These are phyloP conservation scores for Ceratocystis huliohia DNA, from an alignment of 2,329 filamentous ascomycete species.

Conservation along the genomic window DNA sequence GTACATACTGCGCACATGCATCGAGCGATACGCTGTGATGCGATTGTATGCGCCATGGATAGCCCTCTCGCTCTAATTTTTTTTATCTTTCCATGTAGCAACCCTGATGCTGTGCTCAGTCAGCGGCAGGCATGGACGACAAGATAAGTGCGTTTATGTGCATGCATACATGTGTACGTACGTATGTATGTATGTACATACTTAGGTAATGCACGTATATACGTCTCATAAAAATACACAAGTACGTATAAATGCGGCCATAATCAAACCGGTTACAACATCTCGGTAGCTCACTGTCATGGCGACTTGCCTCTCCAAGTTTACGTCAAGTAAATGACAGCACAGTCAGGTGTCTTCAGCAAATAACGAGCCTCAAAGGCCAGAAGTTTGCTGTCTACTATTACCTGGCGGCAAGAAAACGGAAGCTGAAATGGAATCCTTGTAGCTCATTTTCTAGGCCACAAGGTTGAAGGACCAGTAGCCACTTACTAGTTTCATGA, in stretches of 20 bases:
- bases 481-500: background rate
- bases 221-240: background rate
- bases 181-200: slow-evolving; percentile 1
- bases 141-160: background rate
- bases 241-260: background rate
- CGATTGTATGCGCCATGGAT: background rate
- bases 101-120: background rate
- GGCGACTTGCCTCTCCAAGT: background rate
- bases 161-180: background rate
- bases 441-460: background rate
- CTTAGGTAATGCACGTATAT: background rate
- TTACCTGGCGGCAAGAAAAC: background rate
- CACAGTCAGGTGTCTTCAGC: background rate
- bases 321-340: background rate
- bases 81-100: too few species aligned
- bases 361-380: background rate
- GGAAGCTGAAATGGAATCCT: background rate
- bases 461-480: too few species aligned
- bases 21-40: background rate
- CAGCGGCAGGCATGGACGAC: background rate
- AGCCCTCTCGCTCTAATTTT: background rate
- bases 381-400: background rate
- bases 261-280: background rate
- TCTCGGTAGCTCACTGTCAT: background rate
- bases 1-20: background rate